phyloP scores from a whole-genome alignment of 768 basidiomycete genomes.

The Harrya chromipes region DNA sequence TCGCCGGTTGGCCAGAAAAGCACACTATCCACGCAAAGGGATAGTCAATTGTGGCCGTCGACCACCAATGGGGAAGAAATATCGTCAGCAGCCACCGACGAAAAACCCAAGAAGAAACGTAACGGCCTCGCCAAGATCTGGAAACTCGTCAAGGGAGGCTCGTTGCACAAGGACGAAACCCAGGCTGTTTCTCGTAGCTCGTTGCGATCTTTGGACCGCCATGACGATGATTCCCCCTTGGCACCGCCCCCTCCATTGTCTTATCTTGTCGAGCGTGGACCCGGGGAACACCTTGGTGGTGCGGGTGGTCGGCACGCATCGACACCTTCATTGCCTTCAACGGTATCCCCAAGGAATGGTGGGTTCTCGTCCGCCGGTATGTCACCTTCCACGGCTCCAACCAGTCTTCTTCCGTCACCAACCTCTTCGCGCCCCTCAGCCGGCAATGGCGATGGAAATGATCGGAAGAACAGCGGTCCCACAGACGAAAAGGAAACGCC shows the following conservation, averaged over 20 bases:
- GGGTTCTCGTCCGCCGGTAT: constrained; percentile 55
- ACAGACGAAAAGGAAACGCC: constrained; percentile 44
- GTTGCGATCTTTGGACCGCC: constrained; percentile 37
- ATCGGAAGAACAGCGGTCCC: constrained; percentile 39
- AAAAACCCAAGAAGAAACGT: constrained; percentile 72
- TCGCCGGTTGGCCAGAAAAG: constrained; percentile 36
- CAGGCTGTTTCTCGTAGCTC: constrained; percentile 29
- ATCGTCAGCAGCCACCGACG: constrained; percentile 30
- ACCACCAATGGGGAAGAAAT: constrained; percentile 35
- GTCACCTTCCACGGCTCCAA: constrained; percentile 73
- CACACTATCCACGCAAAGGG: constrained; percentile 34
- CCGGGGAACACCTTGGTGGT: constrained; percentile 48
- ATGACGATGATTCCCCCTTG: constrained; percentile 72
- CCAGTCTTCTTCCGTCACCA: constrained; percentile 72
- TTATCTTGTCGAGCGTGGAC: constrained; percentile 67
- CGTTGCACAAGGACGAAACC: constrained; percentile 40
- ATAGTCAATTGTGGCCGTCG: constrained; percentile 53
- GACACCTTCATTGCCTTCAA: constrained; percentile 64
- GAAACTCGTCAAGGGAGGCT: constrained; percentile 65
- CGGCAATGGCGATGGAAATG: constrained; percentile 51
- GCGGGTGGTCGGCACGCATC: constrained; percentile 55
- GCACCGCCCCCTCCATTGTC: constrained; percentile 91
- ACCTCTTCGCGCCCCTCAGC: constrained; percentile 66
- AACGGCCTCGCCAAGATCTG: constrained; percentile 78
- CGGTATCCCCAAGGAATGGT: constrained; percentile 52